Base-by-base conservation (phyloP, 179 eudicot genomes). In the Actinidia chinensis region DNA sequence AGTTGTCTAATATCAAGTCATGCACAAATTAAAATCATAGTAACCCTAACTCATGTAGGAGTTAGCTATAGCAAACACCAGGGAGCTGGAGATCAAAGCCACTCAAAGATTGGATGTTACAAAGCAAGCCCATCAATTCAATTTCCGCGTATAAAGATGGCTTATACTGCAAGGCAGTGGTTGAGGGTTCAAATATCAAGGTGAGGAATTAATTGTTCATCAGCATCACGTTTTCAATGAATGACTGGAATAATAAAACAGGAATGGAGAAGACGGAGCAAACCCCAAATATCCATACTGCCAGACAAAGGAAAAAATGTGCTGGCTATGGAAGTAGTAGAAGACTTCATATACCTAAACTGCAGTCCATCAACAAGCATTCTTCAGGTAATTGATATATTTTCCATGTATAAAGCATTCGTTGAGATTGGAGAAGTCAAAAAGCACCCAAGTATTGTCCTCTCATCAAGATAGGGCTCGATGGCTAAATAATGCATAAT, bases 271-370 rank as follows among this genome's bases (percentile, higher is more conserved):
- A 85, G 80, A 73, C 61, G 67, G 64, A 81, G 56, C 51, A 82
- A 80, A 33, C 82, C 92, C 56, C 88, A 85, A 73, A 79, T 85
- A 68, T 81, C 86, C 25, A 66, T 87, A 63, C 47, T 75, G 65
- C 87, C 88, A n/a, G 87, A 85, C 52, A 84, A 76, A 77, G 85
- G 85, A 66, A 66, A 82, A 75, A 80, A 73, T 44, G 81, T 87
- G 51, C 72, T 80, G 74, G 86, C 88, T 22, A 87, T 89, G 90
- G 88, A 80, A 80, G 86, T 89, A 51, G 90, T 87, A 4, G 92
- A 89, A 81, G 92, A 89, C 78, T 89, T 89, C 79, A 81, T 87
- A 65, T 89, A 89, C 82, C 76, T 89, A 65, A 84, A 82, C 66
- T 85, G 84, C 86, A 85, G 81, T 50, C 48, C 82, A n/a, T 85